Percentiles rank a stretch among this genome's conserved stretches.
These are phyloP conservation scores for Populus euphratica DNA, from an alignment of 345 rosid genomes.

Conservation along the genomic window DNA sequence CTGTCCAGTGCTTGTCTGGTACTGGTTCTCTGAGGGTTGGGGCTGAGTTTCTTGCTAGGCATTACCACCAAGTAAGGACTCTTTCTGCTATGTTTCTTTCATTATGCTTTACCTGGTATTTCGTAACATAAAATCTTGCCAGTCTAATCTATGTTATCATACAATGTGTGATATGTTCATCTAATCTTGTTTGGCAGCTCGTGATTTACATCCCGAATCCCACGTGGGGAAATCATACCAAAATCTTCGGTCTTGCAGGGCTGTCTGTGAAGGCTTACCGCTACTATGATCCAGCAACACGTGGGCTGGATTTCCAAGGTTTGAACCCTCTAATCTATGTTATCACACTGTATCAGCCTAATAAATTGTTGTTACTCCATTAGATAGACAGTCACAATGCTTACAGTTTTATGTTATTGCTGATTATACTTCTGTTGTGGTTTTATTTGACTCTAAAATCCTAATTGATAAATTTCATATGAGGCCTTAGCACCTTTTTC, in stretches of 20 bases:
- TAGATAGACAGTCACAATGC: too few relatives aligned
- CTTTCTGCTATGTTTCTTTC: too few relatives aligned
- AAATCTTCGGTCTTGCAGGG: conserved; percentile 65
- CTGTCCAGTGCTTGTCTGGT: conserved; percentile 92
- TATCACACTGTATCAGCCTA: background rate
- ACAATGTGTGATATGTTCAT: background rate
- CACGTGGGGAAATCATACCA: conserved; percentile 87
- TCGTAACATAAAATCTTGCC: background rate
- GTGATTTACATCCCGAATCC: conserved; percentile 71
- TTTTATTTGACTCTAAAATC: background rate
- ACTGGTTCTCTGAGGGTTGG: conserved; percentile 98
- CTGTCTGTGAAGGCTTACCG: conserved; percentile 68
- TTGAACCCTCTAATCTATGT: background rate
- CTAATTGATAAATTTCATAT: background rate
- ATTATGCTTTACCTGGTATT: background rate
- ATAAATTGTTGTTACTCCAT: too few relatives aligned
- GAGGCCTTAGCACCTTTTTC: too few relatives aligned
- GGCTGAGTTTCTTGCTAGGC: conserved; percentile 80
- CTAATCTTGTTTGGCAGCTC: conserved; percentile 41
- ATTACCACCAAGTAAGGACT: conserved; percentile 58
- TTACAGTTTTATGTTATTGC: too few relatives aligned
- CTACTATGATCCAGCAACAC: conserved; percentile 75
- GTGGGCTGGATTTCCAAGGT: conserved; percentile 82
- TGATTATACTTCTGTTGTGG: background rate
- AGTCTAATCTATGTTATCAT: background rate